Evolutionary conservation across 352 stramenopile species (phyloP).

Genomic region (Globisporangium lucens): DNA sequence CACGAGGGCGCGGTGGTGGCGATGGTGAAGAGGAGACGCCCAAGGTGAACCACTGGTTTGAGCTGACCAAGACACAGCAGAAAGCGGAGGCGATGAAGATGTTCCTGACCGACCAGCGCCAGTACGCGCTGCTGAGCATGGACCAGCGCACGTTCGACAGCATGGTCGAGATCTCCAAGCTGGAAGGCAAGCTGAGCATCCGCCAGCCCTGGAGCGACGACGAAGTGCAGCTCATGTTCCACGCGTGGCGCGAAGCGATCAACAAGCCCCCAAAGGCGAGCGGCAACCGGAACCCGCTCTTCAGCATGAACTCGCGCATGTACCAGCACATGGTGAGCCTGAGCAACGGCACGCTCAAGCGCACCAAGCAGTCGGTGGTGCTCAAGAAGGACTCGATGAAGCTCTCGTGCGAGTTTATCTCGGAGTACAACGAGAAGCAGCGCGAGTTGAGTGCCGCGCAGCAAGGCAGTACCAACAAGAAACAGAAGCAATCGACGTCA

Average conservation of each 20-base stretch:
- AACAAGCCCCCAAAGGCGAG: not conserved
- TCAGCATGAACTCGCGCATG: conserved; percentile 14
- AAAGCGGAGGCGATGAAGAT: conserved; percentile 1
- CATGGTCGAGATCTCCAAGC: conserved; percentile 13
- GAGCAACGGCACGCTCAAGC: conserved; percentile 2
- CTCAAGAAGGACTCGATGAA: conserved; percentile 18
- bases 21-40: not conserved
- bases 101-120: conserved; percentile 11
- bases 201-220: conserved; percentile 13
- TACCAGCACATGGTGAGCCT: conserved; percentile 12
- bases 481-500: not conserved
- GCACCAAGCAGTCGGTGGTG: conserved; percentile 16
- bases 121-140: conserved; percentile 13
- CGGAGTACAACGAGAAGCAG: conserved; percentile 1
- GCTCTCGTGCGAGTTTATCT: conserved; percentile 14
- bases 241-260: conserved; percentile 13
- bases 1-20: not conserved
- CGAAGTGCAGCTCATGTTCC: conserved; percentile 13
- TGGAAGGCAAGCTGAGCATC: conserved; percentile 12
- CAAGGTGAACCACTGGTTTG: conserved; percentile 13
- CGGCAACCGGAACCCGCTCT: not conserved
- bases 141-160: conserved; percentile 11
- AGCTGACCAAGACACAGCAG: conserved; percentile 11
- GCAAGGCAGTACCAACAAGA: not conserved
- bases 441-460: not conserved